Evolutionary conservation across 768 basidiomycete genomes (phyloP).

Genomic region (Tulasnella sp.): DNA sequence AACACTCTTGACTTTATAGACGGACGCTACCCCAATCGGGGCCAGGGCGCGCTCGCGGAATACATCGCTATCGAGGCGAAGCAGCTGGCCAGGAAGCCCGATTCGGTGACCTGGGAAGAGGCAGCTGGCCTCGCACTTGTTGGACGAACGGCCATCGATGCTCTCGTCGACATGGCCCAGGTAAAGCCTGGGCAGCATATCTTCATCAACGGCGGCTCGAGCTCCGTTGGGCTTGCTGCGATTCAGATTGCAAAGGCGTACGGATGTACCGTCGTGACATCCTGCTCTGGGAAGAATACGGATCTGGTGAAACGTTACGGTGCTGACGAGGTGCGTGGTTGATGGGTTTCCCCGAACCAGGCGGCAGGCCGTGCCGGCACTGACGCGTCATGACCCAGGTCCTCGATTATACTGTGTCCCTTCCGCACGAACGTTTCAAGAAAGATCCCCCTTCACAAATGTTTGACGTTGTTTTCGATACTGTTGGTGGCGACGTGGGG

Average conservation of each 20-base stretch:
- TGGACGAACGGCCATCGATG: slow-evolving; percentile 62
- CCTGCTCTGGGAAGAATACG: slow-evolving; percentile 64
- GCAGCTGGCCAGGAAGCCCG: slow-evolving; percentile 52
- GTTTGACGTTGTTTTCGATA: slow-evolving; percentile 64
- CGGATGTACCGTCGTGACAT: slow-evolving; percentile 61
- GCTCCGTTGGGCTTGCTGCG: slow-evolving; percentile 67
- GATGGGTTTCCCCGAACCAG: too few relatives aligned
- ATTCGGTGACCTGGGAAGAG: slow-evolving; percentile 55
- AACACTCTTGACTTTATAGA: background rate
- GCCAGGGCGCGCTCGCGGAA: slow-evolving; percentile 62
- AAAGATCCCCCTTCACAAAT: slow-evolving; percentile 53
- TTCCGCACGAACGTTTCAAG: slow-evolving; percentile 54
- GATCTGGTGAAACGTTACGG: slow-evolving; percentile 61
- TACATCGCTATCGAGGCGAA: slow-evolving; percentile 56
- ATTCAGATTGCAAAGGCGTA: slow-evolving; percentile 72
- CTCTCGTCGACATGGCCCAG: slow-evolving; percentile 52
- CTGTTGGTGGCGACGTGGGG: slow-evolving; percentile 53
- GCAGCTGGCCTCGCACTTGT: slow-evolving; percentile 66
- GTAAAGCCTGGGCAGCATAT: slow-evolving; percentile 63
- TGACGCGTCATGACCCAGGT: slow-evolving; percentile 46
- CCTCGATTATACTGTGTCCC: slow-evolving; percentile 62
- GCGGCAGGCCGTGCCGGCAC: background rate
- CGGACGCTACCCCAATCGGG: slow-evolving; percentile 41
- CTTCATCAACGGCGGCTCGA: slow-evolving; percentile 72
- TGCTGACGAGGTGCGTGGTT: slow-evolving; percentile 60